Conservation (phyloP, 495 filamentous ascomycete genomes). For the Penicillium verhagenii region DNA sequence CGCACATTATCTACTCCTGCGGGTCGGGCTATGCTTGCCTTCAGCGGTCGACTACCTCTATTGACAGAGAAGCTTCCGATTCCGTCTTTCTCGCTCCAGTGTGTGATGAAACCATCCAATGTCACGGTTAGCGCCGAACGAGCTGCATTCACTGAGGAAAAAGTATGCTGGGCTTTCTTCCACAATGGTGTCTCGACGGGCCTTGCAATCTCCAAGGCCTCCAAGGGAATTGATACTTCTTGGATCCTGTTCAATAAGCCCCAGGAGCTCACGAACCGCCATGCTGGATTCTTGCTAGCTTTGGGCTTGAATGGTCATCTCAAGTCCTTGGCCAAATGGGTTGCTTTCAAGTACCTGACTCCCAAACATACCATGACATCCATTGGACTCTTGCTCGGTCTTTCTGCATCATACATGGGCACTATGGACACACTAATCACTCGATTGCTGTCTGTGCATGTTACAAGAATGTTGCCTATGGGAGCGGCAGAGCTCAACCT, state of each 20-base stretch:
- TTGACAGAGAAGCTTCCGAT: constrained; percentile 88
- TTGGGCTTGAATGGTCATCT: constrained; percentile 95
- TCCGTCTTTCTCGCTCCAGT: constrained; percentile 81
- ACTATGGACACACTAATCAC: constrained; percentile 97
- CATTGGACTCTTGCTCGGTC: constrained; percentile 86
- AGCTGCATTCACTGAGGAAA: constrained; percentile 82
- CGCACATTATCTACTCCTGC: constrained; percentile 84
- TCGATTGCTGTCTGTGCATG: constrained; percentile 93
- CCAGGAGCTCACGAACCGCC: constrained; percentile 82
- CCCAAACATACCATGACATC: constrained; percentile 99
- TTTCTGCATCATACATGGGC: constrained; percentile 90
- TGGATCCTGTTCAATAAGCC: constrained; percentile 99
- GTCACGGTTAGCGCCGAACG: constrained; percentile 87
- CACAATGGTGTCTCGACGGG: constrained; percentile 91
- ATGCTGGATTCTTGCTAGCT: constrained; percentile 89
- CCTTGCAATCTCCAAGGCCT: constrained; percentile 82
- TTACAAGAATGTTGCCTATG: constrained; percentile 86
- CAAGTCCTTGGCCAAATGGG: constrained; percentile 91
- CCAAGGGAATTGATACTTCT: constrained; percentile 92
- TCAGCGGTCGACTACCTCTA: constrained; percentile 76
- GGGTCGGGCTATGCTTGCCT: constrained; percentile 80
- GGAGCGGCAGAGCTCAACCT: constrained; percentile 93
- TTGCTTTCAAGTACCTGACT: constrained; percentile 96
- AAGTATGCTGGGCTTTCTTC: constrained; percentile 97
- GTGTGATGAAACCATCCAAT: constrained; percentile 85